Evolutionary conservation across 2,329 filamentous ascomycete genomes (phyloP), one percentile per base, ranked within the genome.

Genomic region (Epichloe sylvatica): DNA sequence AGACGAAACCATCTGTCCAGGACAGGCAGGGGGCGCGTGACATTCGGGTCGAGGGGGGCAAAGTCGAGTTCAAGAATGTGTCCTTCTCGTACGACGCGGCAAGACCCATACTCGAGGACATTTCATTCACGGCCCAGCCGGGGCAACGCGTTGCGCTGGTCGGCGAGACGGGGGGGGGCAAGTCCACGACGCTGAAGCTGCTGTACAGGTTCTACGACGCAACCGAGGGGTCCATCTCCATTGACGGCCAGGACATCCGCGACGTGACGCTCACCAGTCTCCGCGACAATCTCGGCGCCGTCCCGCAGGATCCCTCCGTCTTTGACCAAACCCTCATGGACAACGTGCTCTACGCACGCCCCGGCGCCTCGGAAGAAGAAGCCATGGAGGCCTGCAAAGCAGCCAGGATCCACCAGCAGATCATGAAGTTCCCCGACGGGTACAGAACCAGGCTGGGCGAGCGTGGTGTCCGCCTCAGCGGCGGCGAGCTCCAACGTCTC

Each of bases 261-360:
- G 68, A 76, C 25, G 71, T 84, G 2, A 78, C 73, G 0, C 66
- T 82, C 13, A 67, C 71, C 49, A 79, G 74, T 43, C 65, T 85
- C 2, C 72, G 80, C 9, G 70, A 77, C 19, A 67, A 70, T 3
- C 71, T 85, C 25, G 80, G 80, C 19, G 70, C 83, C 12, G 81
- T 84, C 0, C 81, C 81, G 3, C 78, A 86, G 61, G 77, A 81
- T 52, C 75, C 80, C 0, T 67, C 74, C 0, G 66, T 85, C 8
- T 84, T 85, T 66, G 81, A 84, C 58, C 71, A 74, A 34, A 76
- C 77, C 1, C 74, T 85, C 40, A 71, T 80, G 58, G 74, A 83
- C 17, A 86, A 85, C 57, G 66, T 86, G 23, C 72, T 73, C 2
- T 85, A 84, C 60, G 78, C 78, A 2, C 72, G 73, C 11, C 72